These are phyloP conservation scores for Colletotrichum horii DNA, from an alignment of 2,329 filamentous ascomycete species.

Conservation along the genomic window DNA sequence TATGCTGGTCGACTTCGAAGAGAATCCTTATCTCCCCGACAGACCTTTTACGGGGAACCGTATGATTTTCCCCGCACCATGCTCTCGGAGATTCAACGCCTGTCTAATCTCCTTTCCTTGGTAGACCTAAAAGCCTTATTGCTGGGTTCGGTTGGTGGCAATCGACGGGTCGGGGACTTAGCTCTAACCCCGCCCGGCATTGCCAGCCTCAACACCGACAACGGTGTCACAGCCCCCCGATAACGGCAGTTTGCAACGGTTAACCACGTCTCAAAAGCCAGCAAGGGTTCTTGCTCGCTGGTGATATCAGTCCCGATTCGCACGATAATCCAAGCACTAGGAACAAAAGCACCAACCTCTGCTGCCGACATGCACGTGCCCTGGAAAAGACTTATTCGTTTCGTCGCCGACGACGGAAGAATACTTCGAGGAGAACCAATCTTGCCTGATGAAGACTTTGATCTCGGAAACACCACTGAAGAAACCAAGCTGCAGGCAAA, in stretches of 20 bases:
- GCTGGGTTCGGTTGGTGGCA: background rate
- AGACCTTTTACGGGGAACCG: background rate
- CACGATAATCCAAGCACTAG: background rate
- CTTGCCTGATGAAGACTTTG: constrained; percentile 45
- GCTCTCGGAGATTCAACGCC: background rate
- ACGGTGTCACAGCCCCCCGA: background rate
- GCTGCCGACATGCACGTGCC: constrained; percentile 31
- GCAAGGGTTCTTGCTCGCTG: background rate
- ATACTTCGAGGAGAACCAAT: constrained; percentile 58
- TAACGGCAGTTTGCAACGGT: background rate
- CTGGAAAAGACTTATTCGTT: constrained; percentile 62
- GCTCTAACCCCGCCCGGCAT: background rate
- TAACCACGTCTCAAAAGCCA: background rate
- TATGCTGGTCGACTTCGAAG: background rate
- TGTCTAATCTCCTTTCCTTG: background rate
- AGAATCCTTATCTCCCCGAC: background rate
- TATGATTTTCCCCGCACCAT: background rate
- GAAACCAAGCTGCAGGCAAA: constrained; percentile 55
- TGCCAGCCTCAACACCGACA: background rate
- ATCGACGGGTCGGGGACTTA: background rate
- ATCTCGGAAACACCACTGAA: constrained; percentile 52
- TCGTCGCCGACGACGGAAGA: constrained; percentile 55
- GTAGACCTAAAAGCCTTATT: background rate
- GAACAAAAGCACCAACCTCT: constrained; percentile 24
- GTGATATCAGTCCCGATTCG: background rate